Base-by-base conservation (phyloP, 1,284 basidiomycete genomes). In the Marasmius fiardii region DNA sequence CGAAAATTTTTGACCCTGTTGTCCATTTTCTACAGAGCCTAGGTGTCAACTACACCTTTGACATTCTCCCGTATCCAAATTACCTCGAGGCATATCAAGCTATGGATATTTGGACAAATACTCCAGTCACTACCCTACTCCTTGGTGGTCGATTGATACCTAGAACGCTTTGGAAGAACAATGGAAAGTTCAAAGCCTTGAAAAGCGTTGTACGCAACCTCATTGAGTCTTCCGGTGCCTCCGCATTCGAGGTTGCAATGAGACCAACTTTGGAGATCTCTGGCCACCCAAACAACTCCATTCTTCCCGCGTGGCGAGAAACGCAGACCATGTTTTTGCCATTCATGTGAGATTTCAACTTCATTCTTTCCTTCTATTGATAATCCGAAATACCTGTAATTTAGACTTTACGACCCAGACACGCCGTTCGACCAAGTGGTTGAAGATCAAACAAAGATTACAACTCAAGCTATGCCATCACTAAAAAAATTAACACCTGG, bases 291-390 rank as follows among this genome's bases (percentile, higher is more conserved):
- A 43, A 59, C 16, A 63, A 63, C 33, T 60, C 62, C 1, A 58
- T 61, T 5, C 58, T 58, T 51, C 62, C 60, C 28, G 58, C 56
- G 11, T 61, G 62, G 62, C 53, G 62, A 45, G 43, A 60, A 1
- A 47, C 62, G n/a, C n/a, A 18, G 28, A 5, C 54, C 56, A 14
- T 55, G 58, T 28, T 39, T 58, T 12, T 55, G 55, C 26, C 53
- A 54, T 35, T 55, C 53, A 0, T 49, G 54, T 41, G 24, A 58
- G 61, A n/a, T 60, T 10, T 11, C 4, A 8, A 8, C 10, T 21
- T 31, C 5, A 10, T 26, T 16, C 16, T 37, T 51, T n/a, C n/a
- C 23, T 12, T 44, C 28, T 7, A 24, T 16, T 33, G 28, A 26
- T 43, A 6, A 8, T 20, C 16, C 10, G 31, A 26, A 28, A n/a